Percentiles rank a stretch among this genome's conserved stretches.
These are phyloP conservation scores for Colletotrichum truncatum DNA, from an alignment of 2,329 filamentous ascomycete genomes.

Conservation along the genomic window DNA sequence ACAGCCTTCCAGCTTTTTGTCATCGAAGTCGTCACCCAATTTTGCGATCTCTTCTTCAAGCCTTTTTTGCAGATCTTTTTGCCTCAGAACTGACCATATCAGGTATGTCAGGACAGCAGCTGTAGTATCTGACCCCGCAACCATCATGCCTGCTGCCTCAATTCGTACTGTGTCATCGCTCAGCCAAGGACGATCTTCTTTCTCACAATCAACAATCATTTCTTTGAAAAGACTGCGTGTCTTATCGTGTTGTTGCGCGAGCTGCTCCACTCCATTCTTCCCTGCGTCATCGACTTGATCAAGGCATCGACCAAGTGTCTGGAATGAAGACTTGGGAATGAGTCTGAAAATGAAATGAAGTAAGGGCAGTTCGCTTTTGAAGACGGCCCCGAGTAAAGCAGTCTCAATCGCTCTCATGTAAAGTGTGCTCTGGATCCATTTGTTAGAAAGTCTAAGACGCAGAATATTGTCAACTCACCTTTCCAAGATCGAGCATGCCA, in stretches of 20 bases:
- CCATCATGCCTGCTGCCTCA: constrained; percentile 54
- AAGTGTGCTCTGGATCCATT: constrained; percentile 41
- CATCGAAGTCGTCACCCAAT: constrained; percentile 35
- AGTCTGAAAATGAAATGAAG: not conserved
- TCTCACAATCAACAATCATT: not conserved
- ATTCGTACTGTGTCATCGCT: constrained; percentile 42
- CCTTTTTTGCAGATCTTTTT: constrained; percentile 38
- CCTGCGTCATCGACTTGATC: not conserved
- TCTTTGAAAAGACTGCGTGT: not conserved
- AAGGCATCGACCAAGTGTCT: not conserved
- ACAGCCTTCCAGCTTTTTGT: constrained; percentile 44
- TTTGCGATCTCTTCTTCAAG: constrained; percentile 45
- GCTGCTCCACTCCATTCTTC: not conserved
- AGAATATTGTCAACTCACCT: constrained; percentile 41
- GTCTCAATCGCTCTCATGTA: constrained; percentile 6
- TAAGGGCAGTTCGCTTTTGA: not conserved
- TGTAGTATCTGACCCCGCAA: constrained; percentile 63
- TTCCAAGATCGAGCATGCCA: constrained; percentile 56
- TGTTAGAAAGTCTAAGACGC: not conserved
- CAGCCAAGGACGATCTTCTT: not conserved
- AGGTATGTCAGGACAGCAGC: constrained; percentile 59
- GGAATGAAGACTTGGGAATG: not conserved
- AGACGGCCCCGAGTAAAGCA: not conserved
- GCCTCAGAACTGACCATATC: constrained; percentile 47
- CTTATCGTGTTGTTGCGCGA: not conserved